These are phyloP conservation scores for Angomonas deanei DNA, from an alignment of 208 protist genomes.

Conservation along the genomic window DNA sequence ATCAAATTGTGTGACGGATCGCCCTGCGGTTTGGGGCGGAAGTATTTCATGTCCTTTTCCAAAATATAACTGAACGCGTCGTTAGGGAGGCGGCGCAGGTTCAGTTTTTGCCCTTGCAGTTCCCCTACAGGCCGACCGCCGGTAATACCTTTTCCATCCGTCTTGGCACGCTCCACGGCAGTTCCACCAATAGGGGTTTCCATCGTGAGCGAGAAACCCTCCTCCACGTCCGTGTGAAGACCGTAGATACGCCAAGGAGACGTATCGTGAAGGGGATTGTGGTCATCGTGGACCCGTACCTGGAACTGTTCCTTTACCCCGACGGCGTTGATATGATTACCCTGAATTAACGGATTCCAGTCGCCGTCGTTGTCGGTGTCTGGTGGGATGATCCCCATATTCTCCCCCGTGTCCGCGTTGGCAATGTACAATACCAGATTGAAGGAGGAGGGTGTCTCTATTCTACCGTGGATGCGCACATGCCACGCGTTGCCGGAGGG, in stretches of 20 bases:
- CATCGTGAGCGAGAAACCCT: slow-evolving; percentile 32
- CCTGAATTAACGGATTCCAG: slow-evolving; percentile 51
- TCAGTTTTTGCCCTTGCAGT: slow-evolving; percentile 29
- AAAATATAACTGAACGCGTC: slow-evolving; percentile 40
- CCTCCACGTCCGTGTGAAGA: slow-evolving; percentile 31
- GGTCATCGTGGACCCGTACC: slow-evolving; percentile 52
- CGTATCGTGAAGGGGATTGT: slow-evolving; percentile 53
- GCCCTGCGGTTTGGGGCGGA: slow-evolving; percentile 9
- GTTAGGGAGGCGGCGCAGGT: slow-evolving; percentile 44
- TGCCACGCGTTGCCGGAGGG: slow-evolving; percentile 74
- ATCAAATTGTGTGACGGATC: slow-evolving; percentile 45
- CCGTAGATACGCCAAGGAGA: slow-evolving; percentile 59
- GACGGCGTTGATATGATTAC: slow-evolving; percentile 27
- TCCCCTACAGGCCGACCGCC: slow-evolving; percentile 16
- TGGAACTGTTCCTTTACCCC: slow-evolving; percentile 34
- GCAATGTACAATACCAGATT: slow-evolving; percentile 67
- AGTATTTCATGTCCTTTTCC: slow-evolving; percentile 21
- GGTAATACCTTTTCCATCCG: slow-evolving; percentile 32
- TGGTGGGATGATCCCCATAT: slow-evolving; percentile 24
- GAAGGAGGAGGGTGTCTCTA: slow-evolving; percentile 32
- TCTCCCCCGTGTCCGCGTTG: slow-evolving; percentile 35
- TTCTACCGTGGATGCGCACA: slow-evolving; percentile 59
- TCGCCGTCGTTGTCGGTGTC: slow-evolving; percentile 36
- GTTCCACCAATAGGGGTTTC: slow-evolving; percentile 26
- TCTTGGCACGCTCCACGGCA: slow-evolving; percentile 27